These are phyloP conservation scores for Hexamita inflata DNA, from an alignment of 208 protist species.

Conservation along the genomic window DNA sequence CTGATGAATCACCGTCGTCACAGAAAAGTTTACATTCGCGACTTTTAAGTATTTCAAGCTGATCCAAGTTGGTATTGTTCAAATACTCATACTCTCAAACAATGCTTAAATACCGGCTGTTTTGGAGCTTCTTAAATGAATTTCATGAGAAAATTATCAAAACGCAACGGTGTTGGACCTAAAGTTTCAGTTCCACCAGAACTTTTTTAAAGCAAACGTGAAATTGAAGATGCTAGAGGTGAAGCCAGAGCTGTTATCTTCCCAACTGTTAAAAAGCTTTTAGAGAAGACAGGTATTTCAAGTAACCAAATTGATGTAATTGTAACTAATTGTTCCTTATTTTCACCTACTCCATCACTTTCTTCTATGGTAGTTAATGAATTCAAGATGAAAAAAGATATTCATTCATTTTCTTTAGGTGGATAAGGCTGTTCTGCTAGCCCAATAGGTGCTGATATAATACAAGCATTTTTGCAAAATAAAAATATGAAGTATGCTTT, in stretches of 20 bases:
- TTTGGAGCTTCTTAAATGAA: slow-evolving; percentile 33
- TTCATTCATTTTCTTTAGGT: not conserved
- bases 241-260: slow-evolving; percentile 40
- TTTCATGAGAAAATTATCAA: slow-evolving; percentile 43
- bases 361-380: not conserved
- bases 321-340: not conserved
- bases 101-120: too few relatives aligned
- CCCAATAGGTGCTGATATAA: slow-evolving; percentile 2
- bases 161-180: slow-evolving; percentile 40
- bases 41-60: too few relatives aligned
- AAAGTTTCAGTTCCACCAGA: slow-evolving; percentile 43
- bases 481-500: not conserved
- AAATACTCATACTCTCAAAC: too few relatives aligned
- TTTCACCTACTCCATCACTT: not conserved
- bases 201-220: slow-evolving; percentile 4
- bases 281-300: slow-evolving; percentile 34
- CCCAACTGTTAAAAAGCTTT: slow-evolving; percentile 38
- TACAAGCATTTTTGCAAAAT: slow-evolving; percentile 1
- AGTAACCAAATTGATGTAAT: not conserved
- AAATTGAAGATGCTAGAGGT: slow-evolving; percentile 34
- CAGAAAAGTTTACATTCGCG: too few relatives aligned
- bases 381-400: not conserved
- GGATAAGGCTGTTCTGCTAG: not conserved
- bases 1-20: too few relatives aligned
- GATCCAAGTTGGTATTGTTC: too few relatives aligned